Evolutionary conservation across 768 basidiomycete genomes (phyloP), one percentile per base, ranked within the genome.

Genomic region (Trametes sanguinea): DNA sequence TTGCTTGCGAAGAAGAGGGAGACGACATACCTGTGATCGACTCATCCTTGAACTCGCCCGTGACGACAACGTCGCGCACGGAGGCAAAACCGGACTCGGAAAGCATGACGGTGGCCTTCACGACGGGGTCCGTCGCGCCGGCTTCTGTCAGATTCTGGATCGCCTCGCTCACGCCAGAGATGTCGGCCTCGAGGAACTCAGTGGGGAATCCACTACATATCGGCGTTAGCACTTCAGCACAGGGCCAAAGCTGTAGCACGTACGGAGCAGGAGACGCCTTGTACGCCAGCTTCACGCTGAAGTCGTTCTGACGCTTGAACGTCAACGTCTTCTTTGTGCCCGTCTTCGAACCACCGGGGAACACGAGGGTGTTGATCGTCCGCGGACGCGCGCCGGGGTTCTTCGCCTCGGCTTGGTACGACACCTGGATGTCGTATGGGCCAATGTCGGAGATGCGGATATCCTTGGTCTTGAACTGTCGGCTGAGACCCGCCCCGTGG

Each of bases 381-480:
- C 92, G 83, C 3, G 86, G 81, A 37, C 80, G 80, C 14, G 76
- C 73, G 48, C 77, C 73, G 1, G 83, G 70, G 4, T 80, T 71
- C 42, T 85, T 79, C 5, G 81, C 64, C 48, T 89, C 85, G 37
- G 90, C 84, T 29, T 84, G 81, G 71, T 94, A 94, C 13, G 89
- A 86, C 6, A 87, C 84, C 73, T 92, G 88, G 58, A 97, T 79
- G 66, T 94, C 92, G 68, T 91, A 86, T 4, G 82, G 76, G 14
- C 76, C 74, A 61, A 91, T 80, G 72, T 98, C 97, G 4, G 81
- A 74, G 33, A 98, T 81, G 63, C 92, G 90, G 73, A 98, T 90
- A 67, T 90, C 87, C 77, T 98, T 99, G 51, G 97, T 97, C 78
- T 91, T 90, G 83, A 97, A 98, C 69, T 92, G 92, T 43, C 89